Conservation (phyloP, 768 basidiomycete species). For the Pulveroboletus sp. region DNA sequence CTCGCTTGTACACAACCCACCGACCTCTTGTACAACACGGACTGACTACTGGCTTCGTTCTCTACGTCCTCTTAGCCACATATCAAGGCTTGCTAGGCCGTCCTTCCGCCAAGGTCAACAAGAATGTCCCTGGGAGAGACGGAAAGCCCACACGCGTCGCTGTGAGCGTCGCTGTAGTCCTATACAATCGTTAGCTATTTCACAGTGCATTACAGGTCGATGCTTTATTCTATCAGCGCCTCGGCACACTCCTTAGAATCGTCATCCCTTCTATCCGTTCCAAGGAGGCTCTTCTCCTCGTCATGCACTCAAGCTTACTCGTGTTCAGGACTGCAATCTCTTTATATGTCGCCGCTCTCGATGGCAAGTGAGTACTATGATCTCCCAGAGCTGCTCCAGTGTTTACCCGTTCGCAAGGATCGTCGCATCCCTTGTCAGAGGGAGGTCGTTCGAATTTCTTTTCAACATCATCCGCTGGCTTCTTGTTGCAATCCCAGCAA, state of each 20-base stretch:
- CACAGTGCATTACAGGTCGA: slow-evolving; percentile 61
- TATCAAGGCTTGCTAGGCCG: slow-evolving; percentile 55
- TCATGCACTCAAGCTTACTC: slow-evolving; percentile 87
- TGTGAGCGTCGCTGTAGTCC: slow-evolving; percentile 39
- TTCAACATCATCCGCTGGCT: slow-evolving; percentile 88
- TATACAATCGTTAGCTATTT: background rate
- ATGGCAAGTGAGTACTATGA: slow-evolving; percentile 67
- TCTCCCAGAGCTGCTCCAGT: background rate
- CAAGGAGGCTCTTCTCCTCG: slow-evolving; percentile 83
- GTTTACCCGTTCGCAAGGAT: slow-evolving; percentile 52
- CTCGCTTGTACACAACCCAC: slow-evolving; percentile 56
- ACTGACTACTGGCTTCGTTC: slow-evolving; percentile 65
- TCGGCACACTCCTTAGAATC: slow-evolving; percentile 75
- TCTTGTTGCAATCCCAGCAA: slow-evolving; percentile 87
- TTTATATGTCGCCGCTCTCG: slow-evolving; percentile 90
- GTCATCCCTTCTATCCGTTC: slow-evolving; percentile 84
- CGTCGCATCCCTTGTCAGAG: slow-evolving; percentile 91
- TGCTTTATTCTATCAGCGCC: slow-evolving; percentile 81
- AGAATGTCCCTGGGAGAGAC: slow-evolving; percentile 20
- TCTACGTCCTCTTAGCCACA: slow-evolving; percentile 67
- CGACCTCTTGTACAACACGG: slow-evolving; percentile 70
- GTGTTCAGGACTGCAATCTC: slow-evolving; percentile 89
- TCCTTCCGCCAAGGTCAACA: slow-evolving; percentile 25
- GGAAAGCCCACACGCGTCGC: slow-evolving; percentile 62
- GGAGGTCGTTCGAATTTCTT: slow-evolving; percentile 74